Base-by-base conservation (phyloP, 2,329 filamentous ascomycete genomes). In the Aspergillus luchuensis region DNA sequence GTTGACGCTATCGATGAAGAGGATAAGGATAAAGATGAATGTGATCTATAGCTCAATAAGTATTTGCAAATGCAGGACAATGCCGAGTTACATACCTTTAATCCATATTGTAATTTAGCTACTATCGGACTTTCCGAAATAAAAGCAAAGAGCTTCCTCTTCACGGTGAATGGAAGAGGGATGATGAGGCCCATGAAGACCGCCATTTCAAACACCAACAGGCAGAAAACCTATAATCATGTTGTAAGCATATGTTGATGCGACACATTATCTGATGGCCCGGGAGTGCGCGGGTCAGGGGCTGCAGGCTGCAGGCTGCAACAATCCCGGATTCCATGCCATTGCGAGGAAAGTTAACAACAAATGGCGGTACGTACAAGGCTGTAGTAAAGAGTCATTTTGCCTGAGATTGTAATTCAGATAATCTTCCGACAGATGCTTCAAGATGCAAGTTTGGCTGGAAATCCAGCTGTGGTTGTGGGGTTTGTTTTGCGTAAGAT, bases 21-120 rank as follows among this genome's bases (percentile, higher is more conserved):
- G 89, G 66, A 99, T 97, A 61, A 98, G 84, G 73, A 99, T 98
- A 82, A 99, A 99, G 75, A 99, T 94, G 76, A 99, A 99, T 2
- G 92, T 97, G 60, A 99, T 99, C 87, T 89, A 23, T 47, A 21
- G 63, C 21, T 45, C 13, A 28, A 38, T 66, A 28, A 66, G 55
- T 21, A 19, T 7, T 15, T 11, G 8, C 21, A 13, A 8, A 19
- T 11, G 4, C 13, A n/a, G n/a, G 33, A n/a, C 2, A 45, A 8
- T 5, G 10, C 6, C n/a, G 8, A 33, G 11, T 23, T 50, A 23
- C 74, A 28, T 77, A 88, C 87, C 86, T 97, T 98, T 81, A 99
- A 85, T 72, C 92, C 94, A 82, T 99, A 97, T 83, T 98, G 94
- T 66, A 98, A 78, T 78, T 98, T 97, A 43, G 93, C 95, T 61